Evolutionary conservation across 805 yeast genomes (phyloP), one percentile per base, ranked within the genome.

Genomic region (Nakazawaea holstii): DNA sequence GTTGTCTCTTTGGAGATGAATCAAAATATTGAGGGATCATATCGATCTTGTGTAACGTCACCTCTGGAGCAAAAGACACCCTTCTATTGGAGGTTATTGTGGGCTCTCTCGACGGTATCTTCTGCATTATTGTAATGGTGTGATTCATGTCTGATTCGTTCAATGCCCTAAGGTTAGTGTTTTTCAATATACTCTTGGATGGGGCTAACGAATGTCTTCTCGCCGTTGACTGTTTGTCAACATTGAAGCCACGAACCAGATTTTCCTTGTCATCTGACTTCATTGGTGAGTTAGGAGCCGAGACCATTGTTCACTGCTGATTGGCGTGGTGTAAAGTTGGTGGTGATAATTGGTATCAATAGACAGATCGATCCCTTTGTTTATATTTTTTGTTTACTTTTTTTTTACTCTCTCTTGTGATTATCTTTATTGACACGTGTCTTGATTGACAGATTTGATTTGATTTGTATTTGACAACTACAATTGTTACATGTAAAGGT

Each of bases 31-130:
- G 55, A 8, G 64, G 67, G 39, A 65, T 64, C 50, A 62, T 60
- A 50, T 65, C 80, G 53, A 74, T 71, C 56, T 80, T 77, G 56
- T 82, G 87, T 36, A 82, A 68, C 3, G 85, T 81, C 0, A 82
- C 87, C 54, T 81, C 87, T 1, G 86, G 86, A 0, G 91, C 91
- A 69, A 86, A 86, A 4, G 89, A 81, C 5, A 86, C 92, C 26
- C 92, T 64, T 49, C 92, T 64, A 33, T 65, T 62, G 32, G 61
- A 53, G 11, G 37, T 46, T 10, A 28, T 47, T 14, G 46, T 45
- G 8, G 43, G 39, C 20, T 52, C 52, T 27, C 45, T 46, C 35
- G 24, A 49, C 2, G 48, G 50, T 43, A 49, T 52, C 49, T 45
- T 59, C 52, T 33, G 69, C 55, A 70, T 59, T 6, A 69, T 55